phyloP scores from a whole-genome alignment of 2,329 filamentous ascomycete species.

The Rutstroemia sp. region DNA sequence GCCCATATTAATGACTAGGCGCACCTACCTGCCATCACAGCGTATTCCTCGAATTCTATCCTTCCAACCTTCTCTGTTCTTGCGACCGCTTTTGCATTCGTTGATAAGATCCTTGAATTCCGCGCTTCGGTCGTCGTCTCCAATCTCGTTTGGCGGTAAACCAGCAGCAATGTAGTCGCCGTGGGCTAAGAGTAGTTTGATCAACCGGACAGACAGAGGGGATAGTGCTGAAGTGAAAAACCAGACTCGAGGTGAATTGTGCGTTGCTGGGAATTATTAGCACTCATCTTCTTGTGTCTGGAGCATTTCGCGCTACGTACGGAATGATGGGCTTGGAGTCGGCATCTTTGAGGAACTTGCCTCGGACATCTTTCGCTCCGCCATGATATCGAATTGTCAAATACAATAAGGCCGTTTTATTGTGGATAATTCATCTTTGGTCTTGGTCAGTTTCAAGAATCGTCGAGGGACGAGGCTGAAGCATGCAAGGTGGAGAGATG shows the following conservation, averaged over 20 bases:
- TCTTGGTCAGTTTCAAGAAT: too few species aligned
- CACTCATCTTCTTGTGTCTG: background rate
- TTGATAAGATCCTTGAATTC: slow-evolving; percentile 76
- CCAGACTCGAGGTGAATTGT: slow-evolving; percentile 81
- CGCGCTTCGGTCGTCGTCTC: slow-evolving; percentile 65
- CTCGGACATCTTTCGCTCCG: slow-evolving; percentile 40
- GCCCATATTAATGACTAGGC: too few species aligned
- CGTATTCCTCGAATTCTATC: slow-evolving; percentile 63
- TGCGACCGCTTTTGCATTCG: slow-evolving; percentile 54
- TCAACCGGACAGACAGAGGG: slow-evolving; percentile 75
- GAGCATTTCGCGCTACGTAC: slow-evolving; percentile 12
- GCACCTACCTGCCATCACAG: slow-evolving; percentile 45
- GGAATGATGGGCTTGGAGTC: slow-evolving; percentile 25
- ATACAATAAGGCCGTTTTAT: background rate
- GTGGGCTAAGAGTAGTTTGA: slow-evolving; percentile 75
- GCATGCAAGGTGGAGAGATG: too few species aligned
- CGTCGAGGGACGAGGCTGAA: too few species aligned
- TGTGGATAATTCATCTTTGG: too few species aligned
- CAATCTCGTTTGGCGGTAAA: slow-evolving; percentile 69
- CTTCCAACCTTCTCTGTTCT: slow-evolving; percentile 70
- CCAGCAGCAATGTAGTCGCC: slow-evolving; percentile 88
- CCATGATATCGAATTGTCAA: slow-evolving; percentile 26
- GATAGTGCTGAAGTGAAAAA: slow-evolving; percentile 82
- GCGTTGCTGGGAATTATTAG: slow-evolving; percentile 37
- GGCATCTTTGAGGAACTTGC: slow-evolving; percentile 30